These are phyloP conservation scores for Cruciata laevipes DNA, from an alignment of 257 asterid genomes.

Conservation along the genomic window DNA sequence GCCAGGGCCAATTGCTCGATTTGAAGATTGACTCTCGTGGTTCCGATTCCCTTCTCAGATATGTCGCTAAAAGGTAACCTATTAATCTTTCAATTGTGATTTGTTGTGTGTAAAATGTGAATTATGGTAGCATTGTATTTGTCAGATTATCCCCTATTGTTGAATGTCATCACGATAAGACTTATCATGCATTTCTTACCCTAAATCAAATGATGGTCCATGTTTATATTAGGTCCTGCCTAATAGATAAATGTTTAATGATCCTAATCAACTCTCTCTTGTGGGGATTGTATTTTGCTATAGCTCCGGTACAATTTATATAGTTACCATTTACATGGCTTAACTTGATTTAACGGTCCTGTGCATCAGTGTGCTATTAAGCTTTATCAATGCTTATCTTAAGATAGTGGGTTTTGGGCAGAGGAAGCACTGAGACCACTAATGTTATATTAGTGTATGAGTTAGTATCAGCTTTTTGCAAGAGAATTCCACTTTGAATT, in stretches of 20 bases:
- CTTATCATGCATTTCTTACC: no score
- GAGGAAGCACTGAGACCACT: neutral
- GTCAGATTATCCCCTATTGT: neutral
- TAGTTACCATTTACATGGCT: no score
- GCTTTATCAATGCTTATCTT: neutral
- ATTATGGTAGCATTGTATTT: neutral
- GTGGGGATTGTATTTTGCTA: no score
- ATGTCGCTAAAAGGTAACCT: conserved; percentile 21
- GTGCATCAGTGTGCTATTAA: neutral
- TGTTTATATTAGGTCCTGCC: no score
- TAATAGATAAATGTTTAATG: no score
- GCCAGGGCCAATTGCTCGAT: conserved; percentile 24
- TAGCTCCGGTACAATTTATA: no score
- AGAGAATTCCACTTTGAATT: neutral
- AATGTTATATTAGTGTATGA: no score
- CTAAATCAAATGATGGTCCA: no score
- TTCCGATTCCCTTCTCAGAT: conserved; percentile 16
- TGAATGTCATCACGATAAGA: no score
- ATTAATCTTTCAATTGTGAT: no score
- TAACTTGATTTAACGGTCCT: neutral
- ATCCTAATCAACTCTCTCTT: no score
- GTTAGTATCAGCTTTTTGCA: neutral
- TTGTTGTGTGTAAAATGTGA: neutral
- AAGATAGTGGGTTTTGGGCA: neutral
- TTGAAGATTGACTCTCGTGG: conserved; percentile 14